Evolutionary conservation across 1,284 basidiomycete species (phyloP).

Genomic region (Rhodotorula sp.): DNA sequence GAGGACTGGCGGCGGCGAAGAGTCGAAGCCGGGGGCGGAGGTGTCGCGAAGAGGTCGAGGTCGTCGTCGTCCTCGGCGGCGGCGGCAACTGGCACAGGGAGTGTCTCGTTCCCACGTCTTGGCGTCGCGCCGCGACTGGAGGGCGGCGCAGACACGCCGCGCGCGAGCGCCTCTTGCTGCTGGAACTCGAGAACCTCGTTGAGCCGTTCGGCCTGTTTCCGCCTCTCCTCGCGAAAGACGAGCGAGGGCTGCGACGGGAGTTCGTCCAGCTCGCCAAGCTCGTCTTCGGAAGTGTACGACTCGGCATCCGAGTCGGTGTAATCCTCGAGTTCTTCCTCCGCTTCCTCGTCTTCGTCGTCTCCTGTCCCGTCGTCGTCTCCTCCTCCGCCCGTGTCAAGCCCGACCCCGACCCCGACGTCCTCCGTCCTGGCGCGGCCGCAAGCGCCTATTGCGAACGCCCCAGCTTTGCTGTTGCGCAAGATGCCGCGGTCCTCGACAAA

Average conservation of each 20-base stretch:
- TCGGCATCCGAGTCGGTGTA: background rate
- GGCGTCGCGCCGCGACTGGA: background rate
- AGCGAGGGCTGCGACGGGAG: slow-evolving; percentile 7
- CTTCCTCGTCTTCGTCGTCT: background rate
- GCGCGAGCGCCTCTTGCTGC: slow-evolving; percentile 9
- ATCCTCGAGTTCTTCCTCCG: slow-evolving; percentile 1
- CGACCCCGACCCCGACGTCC: slow-evolving; percentile 3
- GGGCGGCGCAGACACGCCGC: background rate
- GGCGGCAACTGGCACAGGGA: background rate
- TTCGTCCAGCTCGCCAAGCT: slow-evolving; percentile 10
- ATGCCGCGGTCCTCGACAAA: slow-evolving; percentile 29
- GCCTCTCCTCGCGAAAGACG: slow-evolving; percentile 17
- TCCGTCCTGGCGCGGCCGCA: background rate
- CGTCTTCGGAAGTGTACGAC: background rate
- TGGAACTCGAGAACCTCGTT: slow-evolving; percentile 11
- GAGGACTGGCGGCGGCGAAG: background rate
- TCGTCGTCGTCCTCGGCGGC: slow-evolving; percentile 13
- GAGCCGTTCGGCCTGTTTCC: slow-evolving; percentile 4
- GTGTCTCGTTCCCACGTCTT: background rate
- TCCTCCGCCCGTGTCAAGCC: slow-evolving; percentile 6
- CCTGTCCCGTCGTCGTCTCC: background rate
- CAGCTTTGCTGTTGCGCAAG: slow-evolving; percentile 5
- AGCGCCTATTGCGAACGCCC: slow-evolving; percentile 25
- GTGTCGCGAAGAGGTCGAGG: slow-evolving; percentile 1
- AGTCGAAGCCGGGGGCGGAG: background rate